Evolutionary conservation across 2,329 filamentous ascomycete genomes (phyloP).

Genomic region (Apiospora sp.): DNA sequence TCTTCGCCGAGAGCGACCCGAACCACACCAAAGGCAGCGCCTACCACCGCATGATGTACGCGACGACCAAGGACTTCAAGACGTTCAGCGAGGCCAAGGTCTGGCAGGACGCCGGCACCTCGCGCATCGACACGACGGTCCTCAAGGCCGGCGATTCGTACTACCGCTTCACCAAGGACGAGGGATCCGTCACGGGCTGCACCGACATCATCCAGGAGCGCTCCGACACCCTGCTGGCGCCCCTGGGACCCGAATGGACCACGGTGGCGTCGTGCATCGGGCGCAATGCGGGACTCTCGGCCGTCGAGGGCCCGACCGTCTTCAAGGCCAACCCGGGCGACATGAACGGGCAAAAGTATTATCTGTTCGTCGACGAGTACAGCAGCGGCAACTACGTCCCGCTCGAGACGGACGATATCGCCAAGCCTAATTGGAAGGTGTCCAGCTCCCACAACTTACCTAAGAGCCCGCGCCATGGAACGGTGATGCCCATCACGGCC

Average conservation of each 20-base stretch:
- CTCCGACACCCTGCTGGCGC: constrained; percentile 50
- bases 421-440: constrained; percentile 57
- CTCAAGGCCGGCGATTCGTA: constrained; percentile 51
- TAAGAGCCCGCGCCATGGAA: constrained; percentile 59
- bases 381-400: constrained; percentile 60
- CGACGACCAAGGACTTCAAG: constrained; percentile 58
- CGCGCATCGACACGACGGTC: constrained; percentile 62
- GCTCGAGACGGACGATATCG: constrained; percentile 57
- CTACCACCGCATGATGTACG: constrained; percentile 62
- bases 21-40: constrained; percentile 48
- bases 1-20: constrained; percentile 51
- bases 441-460: constrained; percentile 55
- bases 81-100: constrained; percentile 55
- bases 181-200: constrained; percentile 59
- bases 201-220: constrained; percentile 62
- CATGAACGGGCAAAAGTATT: constrained; percentile 56
- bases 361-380: constrained; percentile 64
- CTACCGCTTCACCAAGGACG: constrained; percentile 64
- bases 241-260: constrained; percentile 50
- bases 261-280: constrained; percentile 58
- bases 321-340: constrained; percentile 60
- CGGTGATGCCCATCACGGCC: constrained; percentile 59
- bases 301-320: constrained; percentile 59
- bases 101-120: constrained; percentile 60
- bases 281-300: constrained; percentile 53